Percentiles rank a stretch among this genome's conserved stretches.
phyloP scores from a whole-genome alignment of 2,329 filamentous ascomycete genomes.

The Stemphylium lycopersici region DNA sequence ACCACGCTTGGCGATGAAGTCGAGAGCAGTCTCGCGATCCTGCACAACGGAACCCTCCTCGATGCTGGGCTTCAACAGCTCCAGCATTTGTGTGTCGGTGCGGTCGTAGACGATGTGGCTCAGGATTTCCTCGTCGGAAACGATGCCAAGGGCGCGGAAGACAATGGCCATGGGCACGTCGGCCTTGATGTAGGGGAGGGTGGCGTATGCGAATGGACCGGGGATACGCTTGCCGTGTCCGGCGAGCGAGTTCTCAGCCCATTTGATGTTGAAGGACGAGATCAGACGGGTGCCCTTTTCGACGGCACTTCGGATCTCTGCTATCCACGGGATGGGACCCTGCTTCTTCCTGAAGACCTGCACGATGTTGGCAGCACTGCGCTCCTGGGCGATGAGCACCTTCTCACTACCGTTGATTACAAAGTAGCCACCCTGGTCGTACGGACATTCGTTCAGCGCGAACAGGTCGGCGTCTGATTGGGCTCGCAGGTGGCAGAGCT shows the following conservation, averaged over 20 bases:
- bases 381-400: slow-evolving; percentile 96
- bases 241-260: slow-evolving; percentile 82
- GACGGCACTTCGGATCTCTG: slow-evolving; percentile 93
- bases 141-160: slow-evolving; percentile 92
- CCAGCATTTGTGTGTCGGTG: slow-evolving; percentile 94
- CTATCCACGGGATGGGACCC: slow-evolving; percentile 90
- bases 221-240: slow-evolving; percentile 77
- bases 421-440: slow-evolving; percentile 98
- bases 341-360: slow-evolving; percentile 99
- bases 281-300: slow-evolving; percentile 96
- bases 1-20: slow-evolving; percentile 94
- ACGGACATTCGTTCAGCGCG: slow-evolving; percentile 93
- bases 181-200: slow-evolving; percentile 89
- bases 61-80: slow-evolving; percentile 96
- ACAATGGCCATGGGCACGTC: slow-evolving; percentile 95
- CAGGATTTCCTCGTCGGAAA: slow-evolving; percentile 96
- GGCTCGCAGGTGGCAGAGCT: slow-evolving; percentile 87
- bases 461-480: slow-evolving; percentile 87
- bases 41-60: slow-evolving; percentile 97
- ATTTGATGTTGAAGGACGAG: slow-evolving; percentile 88
- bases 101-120: slow-evolving; percentile 98
- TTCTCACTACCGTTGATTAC: slow-evolving; percentile 99
- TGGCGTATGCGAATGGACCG: slow-evolving; percentile 87
- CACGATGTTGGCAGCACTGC: slow-evolving; percentile 96
- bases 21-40: slow-evolving; percentile 89